Conservation (phyloP, 129 eudicot genomes). For the Flaveria trinervia region DNA sequence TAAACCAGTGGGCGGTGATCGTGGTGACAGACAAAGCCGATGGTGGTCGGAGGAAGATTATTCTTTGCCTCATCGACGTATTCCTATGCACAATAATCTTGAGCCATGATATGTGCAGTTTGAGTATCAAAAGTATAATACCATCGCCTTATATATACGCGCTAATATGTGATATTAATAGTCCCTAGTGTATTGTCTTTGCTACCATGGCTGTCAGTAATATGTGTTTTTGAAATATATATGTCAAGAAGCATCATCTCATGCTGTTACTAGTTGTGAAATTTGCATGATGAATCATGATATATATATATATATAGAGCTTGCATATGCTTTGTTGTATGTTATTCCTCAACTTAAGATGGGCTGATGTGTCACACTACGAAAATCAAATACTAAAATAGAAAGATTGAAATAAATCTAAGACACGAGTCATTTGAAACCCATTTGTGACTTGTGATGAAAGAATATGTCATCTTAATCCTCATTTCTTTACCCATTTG, state of each 20-base stretch:
- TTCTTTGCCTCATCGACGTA: constrained; percentile 43
- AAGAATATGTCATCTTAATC: too few relatives aligned
- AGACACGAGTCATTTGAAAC: too few relatives aligned
- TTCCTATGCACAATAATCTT: constrained; percentile 48
- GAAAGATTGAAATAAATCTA: too few relatives aligned
- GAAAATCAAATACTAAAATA: too few relatives aligned
- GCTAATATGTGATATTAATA: background rate
- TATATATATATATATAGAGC: too few relatives aligned
- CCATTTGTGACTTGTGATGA: too few relatives aligned
- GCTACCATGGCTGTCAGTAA: background rate
- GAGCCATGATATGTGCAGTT: constrained; percentile 39
- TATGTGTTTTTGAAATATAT: background rate
- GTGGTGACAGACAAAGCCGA: constrained; percentile 15
- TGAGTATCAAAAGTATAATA: background rate
- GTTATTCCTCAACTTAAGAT: too few relatives aligned
- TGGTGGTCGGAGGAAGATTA: constrained; percentile 53
- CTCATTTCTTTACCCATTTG: too few relatives aligned
- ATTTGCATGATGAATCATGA: too few relatives aligned
- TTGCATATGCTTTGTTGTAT: background rate
- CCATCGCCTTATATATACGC: too few relatives aligned
- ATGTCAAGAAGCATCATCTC: background rate
- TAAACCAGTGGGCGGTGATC: background rate
- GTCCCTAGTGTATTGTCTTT: background rate
- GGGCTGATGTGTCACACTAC: too few relatives aligned
- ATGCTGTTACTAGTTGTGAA: too few relatives aligned